Evolutionary conservation across 163 green algal genomes (phyloP).

Genomic region (Scenedesmus sp.): DNA sequence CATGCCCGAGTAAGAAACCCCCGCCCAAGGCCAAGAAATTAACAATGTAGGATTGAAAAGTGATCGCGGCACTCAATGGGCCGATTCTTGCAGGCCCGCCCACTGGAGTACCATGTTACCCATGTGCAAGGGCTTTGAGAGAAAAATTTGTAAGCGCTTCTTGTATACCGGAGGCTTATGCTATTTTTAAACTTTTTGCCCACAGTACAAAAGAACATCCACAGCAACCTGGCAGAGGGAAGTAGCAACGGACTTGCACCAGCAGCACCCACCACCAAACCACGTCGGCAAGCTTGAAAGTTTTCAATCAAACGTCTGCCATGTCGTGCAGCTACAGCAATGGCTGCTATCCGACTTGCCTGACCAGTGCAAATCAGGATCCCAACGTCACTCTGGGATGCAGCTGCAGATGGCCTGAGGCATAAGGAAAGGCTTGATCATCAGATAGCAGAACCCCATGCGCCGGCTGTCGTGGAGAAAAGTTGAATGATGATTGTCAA

Average conservation of each 20-base stretch:
- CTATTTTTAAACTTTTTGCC: not conserved
- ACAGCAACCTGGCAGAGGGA: not conserved
- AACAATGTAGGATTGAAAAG: not conserved
- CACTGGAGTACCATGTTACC: not conserved
- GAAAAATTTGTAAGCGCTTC: not conserved
- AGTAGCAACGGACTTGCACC: not conserved
- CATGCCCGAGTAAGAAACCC: constrained; percentile 1
- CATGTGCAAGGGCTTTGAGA: not conserved
- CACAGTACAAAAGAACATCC: not conserved
- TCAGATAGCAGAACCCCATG: too few species aligned
- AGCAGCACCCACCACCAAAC: not conserved
- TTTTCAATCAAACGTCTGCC: not conserved
- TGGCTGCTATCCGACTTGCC: too few species aligned
- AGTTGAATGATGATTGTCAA: too few species aligned
- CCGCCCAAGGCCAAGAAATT: not conserved
- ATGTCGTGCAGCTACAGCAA: too few species aligned
- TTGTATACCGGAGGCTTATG: not conserved
- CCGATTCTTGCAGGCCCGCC: not conserved
- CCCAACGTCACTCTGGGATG: too few species aligned
- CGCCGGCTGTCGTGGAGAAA: too few species aligned
- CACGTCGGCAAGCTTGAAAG: not conserved
- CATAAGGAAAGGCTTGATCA: too few species aligned
- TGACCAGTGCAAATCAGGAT: too few species aligned
- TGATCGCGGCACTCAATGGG: not conserved
- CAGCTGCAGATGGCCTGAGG: too few species aligned